Evolutionary conservation across 805 yeast genomes (phyloP), one percentile per base, ranked within the genome.

Genomic region (Novakomyces olei): DNA sequence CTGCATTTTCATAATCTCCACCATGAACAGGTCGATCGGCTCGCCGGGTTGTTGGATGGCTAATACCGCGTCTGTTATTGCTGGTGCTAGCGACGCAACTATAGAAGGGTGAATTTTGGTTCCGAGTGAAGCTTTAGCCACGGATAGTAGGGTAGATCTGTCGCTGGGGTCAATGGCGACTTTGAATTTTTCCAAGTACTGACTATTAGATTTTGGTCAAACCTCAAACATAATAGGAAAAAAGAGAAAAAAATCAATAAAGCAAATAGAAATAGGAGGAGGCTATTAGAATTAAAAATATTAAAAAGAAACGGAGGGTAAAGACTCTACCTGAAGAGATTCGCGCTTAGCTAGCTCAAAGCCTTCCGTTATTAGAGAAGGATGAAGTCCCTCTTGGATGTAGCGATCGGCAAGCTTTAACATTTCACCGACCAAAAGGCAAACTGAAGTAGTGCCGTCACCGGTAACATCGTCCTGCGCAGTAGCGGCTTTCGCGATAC

Each of bases 401-500:
- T 68, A 83, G 43, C 95, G 66, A 51, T 85, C 88, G 18, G 96
- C 94, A 55, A 88, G 96, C 51, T 78, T 79, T 50, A 88, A 64
- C 39, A 88, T 60, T 53, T 85, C 95, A 35, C 98, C 98, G 27
- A 88, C 98, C 35, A 83, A 64, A 40, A 91, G 62, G 29, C 83
- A 85, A 34, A 88, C 98, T 2, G 94, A 76, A 4, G 96, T 85
- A 35, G 98, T 88, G 41, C 98, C 98, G 55, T 88, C 98, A 32
- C 98, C 98, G n/a, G 96, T 78, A 49, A 88, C 80, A 54, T 88
- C 98, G 53, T 88, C 98, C 56, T 88, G 98, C 0, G 98, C 95
- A 29, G 93, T 71, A 32, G 98, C 98, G 9, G 96, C 98, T 42
- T 96, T 67, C 2, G 98, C 92, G 34, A 32, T n/a, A 15, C 9